Base-by-base conservation (phyloP, 2,329 filamentous ascomycete species). In the Beauveria australis region DNA sequence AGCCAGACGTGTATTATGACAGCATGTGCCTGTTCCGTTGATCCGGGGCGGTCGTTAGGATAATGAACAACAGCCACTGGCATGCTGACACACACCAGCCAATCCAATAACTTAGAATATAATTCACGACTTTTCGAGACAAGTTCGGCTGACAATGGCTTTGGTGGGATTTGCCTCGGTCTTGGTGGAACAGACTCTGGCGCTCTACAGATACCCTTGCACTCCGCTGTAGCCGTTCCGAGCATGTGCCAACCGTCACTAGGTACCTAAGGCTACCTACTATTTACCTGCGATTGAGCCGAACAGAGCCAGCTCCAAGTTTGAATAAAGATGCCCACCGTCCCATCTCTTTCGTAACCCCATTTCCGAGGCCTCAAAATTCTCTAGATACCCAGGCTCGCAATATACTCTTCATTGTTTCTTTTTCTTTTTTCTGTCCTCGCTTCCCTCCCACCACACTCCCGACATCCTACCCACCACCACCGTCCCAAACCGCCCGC, bases 21-120 rank as follows among this genome's bases (percentile, higher is more conserved):
- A 47, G 22, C 56, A 59, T 59, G 47, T 59, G 56, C 40, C 40
- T 46, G 56, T 52, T 59, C 56, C 56, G 56, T 46, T 59, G 56
- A 51, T 33, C 56, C 56, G 56, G 26, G 19, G n/a, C 56, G 56
- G 56, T 26, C 48, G n/a, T 51, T 52, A 19, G 56, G 56, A 40
- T 30, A 43, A 2, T 1, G 7, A 6, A 46, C 41, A 55, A 24
- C 40, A 24, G 9, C 22, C 24, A 43, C 19, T n/a, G 28, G 53
- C 40, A 24, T 19, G 19, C 18, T 54, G 24, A 12, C 40, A 30
- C 40, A 22, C 53, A 33, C 41, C 10, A 48, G 33, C 16, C 55
- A 49, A 51, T 58, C 16, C 22, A 48, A 26, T 24, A 30, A 24
- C 24, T 9, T 37, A 14, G 18, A 19, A 46, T 37, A 14, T 6